phyloP scores from a whole-genome alignment of 352 stramenopile genomes.

The Thraustochytrium sp. region DNA sequence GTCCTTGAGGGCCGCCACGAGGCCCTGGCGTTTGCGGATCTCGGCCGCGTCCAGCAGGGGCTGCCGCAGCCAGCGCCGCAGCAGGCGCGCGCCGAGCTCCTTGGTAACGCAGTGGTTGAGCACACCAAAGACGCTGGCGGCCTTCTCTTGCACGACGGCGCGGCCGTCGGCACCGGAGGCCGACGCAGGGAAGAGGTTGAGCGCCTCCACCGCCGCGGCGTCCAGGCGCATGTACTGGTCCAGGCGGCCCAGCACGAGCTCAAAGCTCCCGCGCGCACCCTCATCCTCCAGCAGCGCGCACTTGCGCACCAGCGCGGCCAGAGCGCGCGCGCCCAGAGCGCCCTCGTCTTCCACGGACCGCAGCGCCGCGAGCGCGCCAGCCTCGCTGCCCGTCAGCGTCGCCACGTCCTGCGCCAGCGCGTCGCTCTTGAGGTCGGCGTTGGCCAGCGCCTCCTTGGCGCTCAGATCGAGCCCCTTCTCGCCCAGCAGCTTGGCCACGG shows the following conservation, averaged over 20 bases:
- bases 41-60: slow-evolving; percentile 77
- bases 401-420: neutral
- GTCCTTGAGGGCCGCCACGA: slow-evolving; percentile 85
- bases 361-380: neutral
- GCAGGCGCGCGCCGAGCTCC: slow-evolving; percentile 77
- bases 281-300: neutral
- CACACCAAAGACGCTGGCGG: slow-evolving; percentile 81
- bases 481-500: neutral
- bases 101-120: slow-evolving; percentile 88
- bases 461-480: neutral
- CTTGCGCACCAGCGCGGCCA: neutral
- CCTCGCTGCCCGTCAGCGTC: neutral
- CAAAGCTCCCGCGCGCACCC: neutral
- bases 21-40: slow-evolving; percentile 79
- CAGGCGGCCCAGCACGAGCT: slow-evolving; percentile 4
- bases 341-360: neutral
- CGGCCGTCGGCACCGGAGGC: neutral
- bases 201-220: slow-evolving; percentile 76
- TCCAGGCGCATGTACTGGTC: slow-evolving; percentile 79
- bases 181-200: slow-evolving; percentile 74
- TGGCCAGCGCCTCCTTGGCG: neutral
- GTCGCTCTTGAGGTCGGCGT: neutral
- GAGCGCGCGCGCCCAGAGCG: neutral
- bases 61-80: slow-evolving; percentile 95
- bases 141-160: slow-evolving; percentile 47